A percentile compares a stretch with the other conserved stretches of the same genome.
phyloP scores from a whole-genome alignment of 179 eudicot genomes.

The Silene coronaria region DNA sequence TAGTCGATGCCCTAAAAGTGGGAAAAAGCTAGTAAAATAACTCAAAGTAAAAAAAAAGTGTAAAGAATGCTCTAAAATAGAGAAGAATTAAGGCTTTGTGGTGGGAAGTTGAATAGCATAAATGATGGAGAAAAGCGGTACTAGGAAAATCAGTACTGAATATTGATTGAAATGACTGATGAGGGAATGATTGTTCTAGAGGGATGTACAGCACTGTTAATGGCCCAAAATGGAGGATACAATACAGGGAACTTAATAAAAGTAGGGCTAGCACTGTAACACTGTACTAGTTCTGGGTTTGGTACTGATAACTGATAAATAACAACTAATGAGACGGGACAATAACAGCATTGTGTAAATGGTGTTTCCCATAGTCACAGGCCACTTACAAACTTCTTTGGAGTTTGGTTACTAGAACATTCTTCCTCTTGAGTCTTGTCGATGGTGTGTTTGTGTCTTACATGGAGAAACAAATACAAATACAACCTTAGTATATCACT shows the following conservation, averaged over 20 bases:
- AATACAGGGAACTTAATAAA: background rate
- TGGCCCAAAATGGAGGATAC: background rate
- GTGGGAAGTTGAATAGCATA: background rate
- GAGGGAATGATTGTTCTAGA: background rate
- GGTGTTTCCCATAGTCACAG: background rate
- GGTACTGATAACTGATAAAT: background rate
- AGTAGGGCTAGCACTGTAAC: constrained; percentile 1
- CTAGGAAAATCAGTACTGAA: background rate
- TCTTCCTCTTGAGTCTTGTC: background rate
- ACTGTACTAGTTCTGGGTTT: background rate
- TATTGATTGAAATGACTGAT: background rate
- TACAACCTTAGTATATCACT: background rate
- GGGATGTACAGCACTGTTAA: background rate
- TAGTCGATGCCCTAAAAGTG: too few species aligned
- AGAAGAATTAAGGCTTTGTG: too few species aligned
- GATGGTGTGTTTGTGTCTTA: background rate
- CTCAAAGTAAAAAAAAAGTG: too few species aligned
- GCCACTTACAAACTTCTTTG: background rate
- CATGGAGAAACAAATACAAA: background rate
- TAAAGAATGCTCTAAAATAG: too few species aligned
- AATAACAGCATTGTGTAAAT: background rate
- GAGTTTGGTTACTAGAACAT: background rate
- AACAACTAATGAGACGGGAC: background rate
- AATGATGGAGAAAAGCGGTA: background rate
- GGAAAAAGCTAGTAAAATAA: too few species aligned